A percentile compares a stretch with the other conserved stretches of the same genome.
phyloP scores from a whole-genome alignment of 208 protist genomes.

The Trypanosoma cruzi region DNA sequence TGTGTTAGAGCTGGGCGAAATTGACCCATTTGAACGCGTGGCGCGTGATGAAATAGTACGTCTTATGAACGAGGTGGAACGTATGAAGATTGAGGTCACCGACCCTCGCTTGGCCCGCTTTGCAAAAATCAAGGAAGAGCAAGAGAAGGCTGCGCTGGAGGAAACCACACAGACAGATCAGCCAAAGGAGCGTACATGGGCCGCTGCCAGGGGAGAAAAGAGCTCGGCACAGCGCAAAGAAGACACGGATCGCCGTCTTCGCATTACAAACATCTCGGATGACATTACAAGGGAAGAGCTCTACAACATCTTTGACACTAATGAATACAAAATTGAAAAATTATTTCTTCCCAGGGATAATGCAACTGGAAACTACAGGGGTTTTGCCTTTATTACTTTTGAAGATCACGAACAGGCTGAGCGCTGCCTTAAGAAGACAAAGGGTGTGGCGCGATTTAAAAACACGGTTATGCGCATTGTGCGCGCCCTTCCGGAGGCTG shows the following conservation, averaged over 20 bases:
- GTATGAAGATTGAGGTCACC: slow-evolving; percentile 50
- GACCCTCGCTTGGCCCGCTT: slow-evolving; percentile 57
- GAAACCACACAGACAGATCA: slow-evolving; percentile 22
- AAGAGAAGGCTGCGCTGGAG: slow-evolving; percentile 29
- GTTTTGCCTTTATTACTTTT: slow-evolving; percentile 87
- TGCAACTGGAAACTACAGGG: slow-evolving; percentile 61
- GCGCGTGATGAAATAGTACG: slow-evolving; percentile 77
- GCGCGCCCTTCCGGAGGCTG: slow-evolving; percentile 36
- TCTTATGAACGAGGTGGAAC: slow-evolving; percentile 65
- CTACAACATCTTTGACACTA: slow-evolving; percentile 68
- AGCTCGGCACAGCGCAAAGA: slow-evolving; percentile 36
- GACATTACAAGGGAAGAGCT: slow-evolving; percentile 82
- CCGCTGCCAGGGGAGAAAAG: slow-evolving; percentile 26
- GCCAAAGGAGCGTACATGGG: slow-evolving; percentile 50
- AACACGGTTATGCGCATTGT: slow-evolving; percentile 74
- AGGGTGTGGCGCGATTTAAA: slow-evolving; percentile 61
- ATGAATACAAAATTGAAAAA: slow-evolving; percentile 47
- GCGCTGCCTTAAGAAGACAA: slow-evolving; percentile 29
- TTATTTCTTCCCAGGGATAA: slow-evolving; percentile 65
- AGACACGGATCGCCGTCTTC: slow-evolving; percentile 53
- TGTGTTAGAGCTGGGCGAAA: slow-evolving; percentile 75
- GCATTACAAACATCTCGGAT: slow-evolving; percentile 84
- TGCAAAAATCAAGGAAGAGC: slow-evolving; percentile 39
- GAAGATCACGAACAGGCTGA: slow-evolving; percentile 29
- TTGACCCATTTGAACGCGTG: slow-evolving; percentile 75